Evolutionary conservation across 352 stramenopile genomes (phyloP).

Genomic region (Phytophthora foliorum): DNA sequence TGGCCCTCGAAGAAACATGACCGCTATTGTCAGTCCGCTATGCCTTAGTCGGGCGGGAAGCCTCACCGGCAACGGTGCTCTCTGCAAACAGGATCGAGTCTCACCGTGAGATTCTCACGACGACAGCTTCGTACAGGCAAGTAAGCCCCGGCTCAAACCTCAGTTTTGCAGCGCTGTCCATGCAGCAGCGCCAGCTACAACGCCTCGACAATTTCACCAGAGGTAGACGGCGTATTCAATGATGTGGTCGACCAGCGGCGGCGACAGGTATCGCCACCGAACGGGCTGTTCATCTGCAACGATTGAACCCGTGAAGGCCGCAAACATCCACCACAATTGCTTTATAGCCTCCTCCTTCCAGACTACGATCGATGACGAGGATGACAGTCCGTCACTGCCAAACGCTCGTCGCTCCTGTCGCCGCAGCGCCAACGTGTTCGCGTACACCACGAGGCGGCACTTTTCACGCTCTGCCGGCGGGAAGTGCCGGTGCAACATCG

Average conservation of each 20-base stretch:
- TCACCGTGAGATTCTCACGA: background rate
- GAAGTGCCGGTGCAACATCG: slow-evolving; percentile 59
- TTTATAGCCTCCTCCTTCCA: slow-evolving; percentile 17
- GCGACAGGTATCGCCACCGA: slow-evolving; percentile 57
- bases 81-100: background rate
- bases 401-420: background rate
- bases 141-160: slow-evolving; percentile 22
- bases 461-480: slow-evolving; percentile 63
- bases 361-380: background rate
- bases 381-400: background rate
- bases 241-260: slow-evolving; percentile 56
- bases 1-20: background rate
- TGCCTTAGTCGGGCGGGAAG: background rate
- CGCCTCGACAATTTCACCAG: slow-evolving; percentile 50
- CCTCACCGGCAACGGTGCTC: background rate
- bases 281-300: slow-evolving; percentile 10
- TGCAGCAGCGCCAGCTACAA: slow-evolving; percentile 28
- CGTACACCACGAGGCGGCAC: slow-evolving; percentile 61
- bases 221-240: slow-evolving; percentile 70
- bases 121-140: background rate
- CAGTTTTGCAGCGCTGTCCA: slow-evolving; percentile 13
- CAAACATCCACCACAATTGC: slow-evolving; percentile 19
- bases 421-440: slow-evolving; percentile 53
- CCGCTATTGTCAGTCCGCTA: background rate
- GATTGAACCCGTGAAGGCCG: slow-evolving; percentile 12